Conservation (phyloP, 768 basidiomycete species). For the Russula emetica region DNA sequence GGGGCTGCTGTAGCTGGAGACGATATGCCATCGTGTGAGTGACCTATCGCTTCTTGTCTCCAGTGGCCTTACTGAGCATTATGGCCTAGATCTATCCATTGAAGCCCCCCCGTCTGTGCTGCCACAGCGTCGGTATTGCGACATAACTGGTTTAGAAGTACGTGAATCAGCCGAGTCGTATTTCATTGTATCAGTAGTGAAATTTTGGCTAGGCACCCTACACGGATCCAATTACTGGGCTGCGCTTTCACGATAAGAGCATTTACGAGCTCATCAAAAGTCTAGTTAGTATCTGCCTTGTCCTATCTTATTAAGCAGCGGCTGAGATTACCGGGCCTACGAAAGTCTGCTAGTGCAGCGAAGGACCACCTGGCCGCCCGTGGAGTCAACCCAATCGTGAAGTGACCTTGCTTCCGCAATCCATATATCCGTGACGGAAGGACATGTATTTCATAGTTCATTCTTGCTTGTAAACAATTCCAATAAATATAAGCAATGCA, state of each 20-base stretch:
- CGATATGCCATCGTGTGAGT: constrained; percentile 68
- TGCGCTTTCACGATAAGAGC: constrained; percentile 81
- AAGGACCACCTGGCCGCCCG: constrained; percentile 71
- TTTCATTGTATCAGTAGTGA: background rate
- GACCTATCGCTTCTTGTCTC: background rate
- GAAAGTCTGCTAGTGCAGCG: constrained; percentile 60
- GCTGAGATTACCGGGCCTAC: background rate
- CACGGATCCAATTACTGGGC: constrained; percentile 73
- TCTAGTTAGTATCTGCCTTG: constrained; percentile 44
- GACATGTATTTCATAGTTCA: background rate
- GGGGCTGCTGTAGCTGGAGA: constrained; percentile 44
- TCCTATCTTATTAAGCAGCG: background rate
- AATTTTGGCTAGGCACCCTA: constrained; percentile 58
- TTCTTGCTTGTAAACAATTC: background rate
- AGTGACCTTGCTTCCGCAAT: constrained; percentile 27
- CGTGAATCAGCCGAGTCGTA: constrained; percentile 1
- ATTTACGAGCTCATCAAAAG: constrained; percentile 80
- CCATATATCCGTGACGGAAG: no score
- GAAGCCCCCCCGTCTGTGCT: constrained; percentile 81
- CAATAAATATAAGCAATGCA: background rate
- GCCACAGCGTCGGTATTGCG: constrained; percentile 74
- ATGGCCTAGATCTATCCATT: constrained; percentile 60
- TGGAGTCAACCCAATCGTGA: constrained; percentile 39
- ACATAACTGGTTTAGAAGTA: constrained; percentile 83
- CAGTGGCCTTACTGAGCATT: background rate